Percentiles rank a stretch among this genome's conserved stretches.
These are phyloP conservation scores for Termitomyces titanicus DNA, from an alignment of 768 basidiomycete species.

Conservation along the genomic window DNA sequence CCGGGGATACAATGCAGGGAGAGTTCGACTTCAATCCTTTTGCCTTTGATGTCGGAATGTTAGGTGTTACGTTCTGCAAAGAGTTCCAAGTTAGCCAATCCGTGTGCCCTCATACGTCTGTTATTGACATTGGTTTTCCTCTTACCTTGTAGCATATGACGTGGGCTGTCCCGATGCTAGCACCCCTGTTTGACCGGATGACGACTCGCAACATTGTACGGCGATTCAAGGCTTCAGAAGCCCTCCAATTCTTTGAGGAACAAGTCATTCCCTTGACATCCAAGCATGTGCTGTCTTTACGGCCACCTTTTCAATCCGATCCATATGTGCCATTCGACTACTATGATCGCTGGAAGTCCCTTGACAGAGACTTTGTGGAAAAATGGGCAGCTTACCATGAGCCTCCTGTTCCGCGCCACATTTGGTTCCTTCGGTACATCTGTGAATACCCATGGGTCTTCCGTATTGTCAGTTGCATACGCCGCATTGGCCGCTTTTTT, in stretches of 20 bases:
- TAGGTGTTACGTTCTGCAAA: neutral
- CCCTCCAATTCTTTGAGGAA: conserved; percentile 23
- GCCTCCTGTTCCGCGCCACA: neutral
- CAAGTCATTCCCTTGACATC: neutral
- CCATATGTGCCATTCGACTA: neutral
- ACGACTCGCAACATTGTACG: conserved; percentile 16
- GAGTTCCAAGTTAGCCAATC: neutral
- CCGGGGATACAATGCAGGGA: conserved; percentile 18
- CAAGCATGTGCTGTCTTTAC: neutral
- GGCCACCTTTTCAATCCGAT: neutral
- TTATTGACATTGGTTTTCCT: neutral
- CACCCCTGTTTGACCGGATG: conserved; percentile 26
- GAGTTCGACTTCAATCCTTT: conserved; percentile 24
- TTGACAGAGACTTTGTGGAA: neutral
- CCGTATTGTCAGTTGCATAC: too few relatives aligned
- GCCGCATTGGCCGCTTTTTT: too few relatives aligned
- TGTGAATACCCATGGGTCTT: too few relatives aligned
- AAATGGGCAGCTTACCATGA: neutral
- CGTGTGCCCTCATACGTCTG: neutral
- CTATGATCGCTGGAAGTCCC: neutral
- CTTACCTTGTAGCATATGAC: conserved; percentile 13
- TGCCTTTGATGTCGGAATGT: conserved; percentile 17
- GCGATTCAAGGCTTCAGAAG: conserved; percentile 23
- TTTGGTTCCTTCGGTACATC: too few relatives aligned
- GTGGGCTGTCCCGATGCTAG: conserved; percentile 18